These are phyloP conservation scores for Clarkia xantiana DNA, from an alignment of 345 rosid species.

Conservation along the genomic window DNA sequence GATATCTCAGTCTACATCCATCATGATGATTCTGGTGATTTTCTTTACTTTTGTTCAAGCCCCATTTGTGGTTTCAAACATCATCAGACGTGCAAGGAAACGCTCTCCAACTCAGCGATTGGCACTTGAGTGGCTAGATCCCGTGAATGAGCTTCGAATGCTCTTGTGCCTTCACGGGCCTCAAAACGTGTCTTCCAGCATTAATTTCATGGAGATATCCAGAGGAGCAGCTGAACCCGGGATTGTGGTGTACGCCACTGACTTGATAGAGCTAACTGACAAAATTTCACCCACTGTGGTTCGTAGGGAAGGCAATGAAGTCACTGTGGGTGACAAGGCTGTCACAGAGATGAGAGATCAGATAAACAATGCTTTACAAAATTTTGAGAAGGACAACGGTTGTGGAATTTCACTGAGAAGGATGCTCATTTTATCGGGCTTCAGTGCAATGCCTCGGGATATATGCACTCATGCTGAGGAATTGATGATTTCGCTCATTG, in stretches of 20 bases:
- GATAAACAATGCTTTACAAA: conserved; percentile 35
- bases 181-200: conserved; percentile 41
- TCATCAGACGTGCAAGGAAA: conserved; percentile 75
- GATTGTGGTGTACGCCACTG: conserved; percentile 54
- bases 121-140: conserved; percentile 76
- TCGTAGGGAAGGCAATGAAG: conserved; percentile 32
- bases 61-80: conserved; percentile 53
- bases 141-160: conserved; percentile 47
- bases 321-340: conserved; percentile 43
- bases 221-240: conserved; percentile 62
- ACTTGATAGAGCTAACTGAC: conserved; percentile 80
- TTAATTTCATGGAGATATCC: conserved; percentile 72
- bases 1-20: conserved; percentile 27
- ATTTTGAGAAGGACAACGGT: conserved; percentile 38
- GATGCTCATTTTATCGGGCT: conserved; percentile 70
- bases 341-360: conserved; percentile 73
- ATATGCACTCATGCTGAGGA: conserved; percentile 65
- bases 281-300: conserved; percentile 58
- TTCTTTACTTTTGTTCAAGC: conserved; percentile 48
- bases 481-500: conserved; percentile 48
- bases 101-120: conserved; percentile 59
- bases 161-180: conserved; percentile 56
- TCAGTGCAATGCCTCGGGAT: conserved; percentile 61
- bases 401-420: conserved; percentile 57
- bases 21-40: conserved; percentile 31